Percentiles rank a stretch among this genome's conserved stretches.
phyloP scores from a whole-genome alignment of 371 early-diverging fungal genomes.

The Mucor irregularis region DNA sequence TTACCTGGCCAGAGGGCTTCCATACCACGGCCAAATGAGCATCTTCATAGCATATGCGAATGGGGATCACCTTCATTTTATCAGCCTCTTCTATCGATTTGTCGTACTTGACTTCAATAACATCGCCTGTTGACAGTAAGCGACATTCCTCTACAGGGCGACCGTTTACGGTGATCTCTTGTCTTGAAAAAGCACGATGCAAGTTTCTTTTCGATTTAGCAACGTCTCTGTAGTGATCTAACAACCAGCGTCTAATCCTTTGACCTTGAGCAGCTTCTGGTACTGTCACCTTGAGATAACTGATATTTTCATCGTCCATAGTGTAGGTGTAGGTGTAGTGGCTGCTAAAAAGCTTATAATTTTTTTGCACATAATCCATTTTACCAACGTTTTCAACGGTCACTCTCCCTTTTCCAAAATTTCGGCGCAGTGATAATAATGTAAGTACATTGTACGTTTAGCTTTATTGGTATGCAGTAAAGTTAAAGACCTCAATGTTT shows the following conservation, averaged over 20 bases:
- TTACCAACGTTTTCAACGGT: no score
- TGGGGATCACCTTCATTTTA: constrained; percentile 30
- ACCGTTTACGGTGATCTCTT: constrained; percentile 54
- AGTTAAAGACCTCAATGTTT: no score
- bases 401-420: no score
- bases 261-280: constrained; percentile 7
- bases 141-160: constrained; percentile 43
- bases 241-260: constrained; percentile 29
- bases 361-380: background rate
- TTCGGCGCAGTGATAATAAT: no score
- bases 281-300: constrained; percentile 10
- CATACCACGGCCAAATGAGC: constrained; percentile 51
- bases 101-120: constrained; percentile 47
- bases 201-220: constrained; percentile 37
- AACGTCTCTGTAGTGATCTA: constrained; percentile 26
- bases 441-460: no score
- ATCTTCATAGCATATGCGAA: constrained; percentile 49
- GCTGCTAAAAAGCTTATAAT: no score
- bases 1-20: constrained; percentile 57
- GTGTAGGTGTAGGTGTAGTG: no score
- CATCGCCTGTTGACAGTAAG: constrained; percentile 37
- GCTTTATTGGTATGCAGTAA: no score
- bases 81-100: constrained; percentile 35
- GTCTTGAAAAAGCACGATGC: constrained; percentile 34
- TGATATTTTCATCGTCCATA: background rate